Evolutionary conservation across 306 rosid genomes (phyloP).

Genomic region (Pterocarpus santalinus): DNA sequence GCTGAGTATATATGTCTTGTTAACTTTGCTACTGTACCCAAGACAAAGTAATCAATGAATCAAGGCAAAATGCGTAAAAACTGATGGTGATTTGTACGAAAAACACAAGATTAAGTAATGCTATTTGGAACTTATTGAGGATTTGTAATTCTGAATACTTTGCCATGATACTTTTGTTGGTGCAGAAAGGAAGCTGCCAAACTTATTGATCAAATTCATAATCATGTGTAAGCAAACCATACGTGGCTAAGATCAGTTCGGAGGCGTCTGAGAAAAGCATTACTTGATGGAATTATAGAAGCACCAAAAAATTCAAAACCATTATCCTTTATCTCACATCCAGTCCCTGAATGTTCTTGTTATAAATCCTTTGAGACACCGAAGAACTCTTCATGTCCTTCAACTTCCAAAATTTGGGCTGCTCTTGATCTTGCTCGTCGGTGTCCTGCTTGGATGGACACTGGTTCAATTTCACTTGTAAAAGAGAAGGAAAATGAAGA

Average conservation of each 20-base stretch:
- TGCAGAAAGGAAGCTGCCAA: slow-evolving; percentile 74
- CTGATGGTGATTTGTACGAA: neutral
- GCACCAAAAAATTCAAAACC: slow-evolving; percentile 68
- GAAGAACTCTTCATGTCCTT: slow-evolving; percentile 58
- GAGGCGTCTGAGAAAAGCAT: slow-evolving; percentile 75
- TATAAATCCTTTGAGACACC: slow-evolving; percentile 52
- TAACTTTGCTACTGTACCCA: slow-evolving; percentile 1
- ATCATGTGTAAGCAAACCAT: slow-evolving; percentile 74
- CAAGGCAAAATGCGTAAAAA: neutral
- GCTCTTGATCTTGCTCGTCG: slow-evolving; percentile 66
- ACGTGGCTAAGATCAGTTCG: slow-evolving; percentile 87
- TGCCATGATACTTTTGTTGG: slow-evolving; percentile 34
- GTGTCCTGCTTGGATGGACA: slow-evolving; percentile 90
- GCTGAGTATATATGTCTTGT: slow-evolving; percentile 22
- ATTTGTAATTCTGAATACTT: slow-evolving; percentile 25
- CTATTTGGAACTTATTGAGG: slow-evolving; percentile 30
- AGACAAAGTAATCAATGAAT: neutral
- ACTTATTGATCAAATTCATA: slow-evolving; percentile 73
- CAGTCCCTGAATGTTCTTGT: slow-evolving; percentile 95
- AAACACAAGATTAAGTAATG: neutral
- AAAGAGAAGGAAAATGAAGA: slow-evolving; percentile 92
- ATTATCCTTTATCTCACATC: slow-evolving; percentile 85
- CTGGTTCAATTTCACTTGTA: slow-evolving; percentile 48
- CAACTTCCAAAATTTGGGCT: slow-evolving; percentile 56
- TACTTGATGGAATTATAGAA: slow-evolving; percentile 75